Base-by-base conservation (phyloP, 106 monocot species). In the Allium fistulosum region DNA sequence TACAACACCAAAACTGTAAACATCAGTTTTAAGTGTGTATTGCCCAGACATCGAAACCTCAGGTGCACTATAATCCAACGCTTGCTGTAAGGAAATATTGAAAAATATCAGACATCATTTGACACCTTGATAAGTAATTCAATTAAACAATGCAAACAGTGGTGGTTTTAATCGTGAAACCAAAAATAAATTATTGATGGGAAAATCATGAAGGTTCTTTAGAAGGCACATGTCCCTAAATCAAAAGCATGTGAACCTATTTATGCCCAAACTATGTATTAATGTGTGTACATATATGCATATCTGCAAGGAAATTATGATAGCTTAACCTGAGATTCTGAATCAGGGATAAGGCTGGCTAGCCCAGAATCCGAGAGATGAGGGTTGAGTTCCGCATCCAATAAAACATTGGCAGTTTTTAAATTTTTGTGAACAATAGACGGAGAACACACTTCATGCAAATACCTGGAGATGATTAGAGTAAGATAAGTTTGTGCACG, bases 391-490 rank as follows among this genome's bases (percentile, higher is more conserved):
- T 92, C 97, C 48, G 65, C 62, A 64, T 92, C 97, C 59, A 97
- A 63, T 46, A 97, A 70, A 73, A 97, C 88, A 68, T 97, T 97
- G 26, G 83, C 82, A 62, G 97, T 92, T 59, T 92, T 97, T 69
- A 97, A 83, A 59, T 87, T 97, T 63, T 92, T 97, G 78, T 89
- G 97, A 48, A 92, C 75, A 63, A 92, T 70, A 68, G 82, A 81
- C 5, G 97, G 97, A 11, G 89, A 97, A 75, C 97, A 97, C 52
- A 83, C 82, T 77, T 92, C 97, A 74, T 97, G 96, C 63, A 97
- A 67, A 49, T 92, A 92, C 75, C 97, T 97, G 69, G 48, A 67
- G 50, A 26, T 22, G 10, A 18, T 18, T 10, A 49, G 15, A 61
- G 10, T 28, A 10, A 12, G 45, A 28, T 28, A 61, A 27, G 0